These are phyloP conservation scores for Trichoderma aggressivum DNA, from an alignment of 2,329 filamentous ascomycete genomes.

Conservation along the genomic window DNA sequence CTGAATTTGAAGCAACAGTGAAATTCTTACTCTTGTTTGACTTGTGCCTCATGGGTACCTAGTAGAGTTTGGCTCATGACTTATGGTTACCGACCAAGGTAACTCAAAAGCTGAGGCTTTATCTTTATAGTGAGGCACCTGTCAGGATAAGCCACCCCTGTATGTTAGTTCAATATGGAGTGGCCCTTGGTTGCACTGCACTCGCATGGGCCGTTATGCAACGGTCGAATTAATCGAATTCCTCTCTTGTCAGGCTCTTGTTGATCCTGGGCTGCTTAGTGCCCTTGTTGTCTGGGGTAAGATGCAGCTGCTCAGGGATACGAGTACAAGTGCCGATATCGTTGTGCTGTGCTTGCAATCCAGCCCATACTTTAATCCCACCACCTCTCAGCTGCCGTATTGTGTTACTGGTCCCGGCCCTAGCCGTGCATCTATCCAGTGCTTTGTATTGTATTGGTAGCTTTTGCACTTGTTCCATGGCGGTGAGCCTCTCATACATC, in stretches of 20 bases:
- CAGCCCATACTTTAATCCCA: neutral
- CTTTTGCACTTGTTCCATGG: neutral
- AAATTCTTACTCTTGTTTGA: neutral
- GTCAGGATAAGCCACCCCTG: neutral
- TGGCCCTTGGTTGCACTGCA: neutral
- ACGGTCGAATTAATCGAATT: neutral
- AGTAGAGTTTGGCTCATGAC: neutral
- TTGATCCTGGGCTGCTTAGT: neutral
- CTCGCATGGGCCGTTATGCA: neutral
- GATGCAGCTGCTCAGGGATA: neutral
- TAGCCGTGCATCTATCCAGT: neutral
- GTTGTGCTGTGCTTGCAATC: neutral
- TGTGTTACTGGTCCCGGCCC: neutral
- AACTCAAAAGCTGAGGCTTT: neutral
- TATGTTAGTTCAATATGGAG: neutral
- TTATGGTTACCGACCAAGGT: neutral
- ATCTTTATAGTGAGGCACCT: neutral
- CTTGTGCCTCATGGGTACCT: neutral
- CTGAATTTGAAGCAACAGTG: neutral
- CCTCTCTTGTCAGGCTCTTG: neutral
- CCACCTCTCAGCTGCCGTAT: neutral
- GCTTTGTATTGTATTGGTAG: neutral
- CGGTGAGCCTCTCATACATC: neutral
- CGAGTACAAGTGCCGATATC: neutral
- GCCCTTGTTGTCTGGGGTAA: constrained; percentile 8